phyloP scores from a whole-genome alignment of 805 yeast genomes.

The Myxozyma geophila region DNA sequence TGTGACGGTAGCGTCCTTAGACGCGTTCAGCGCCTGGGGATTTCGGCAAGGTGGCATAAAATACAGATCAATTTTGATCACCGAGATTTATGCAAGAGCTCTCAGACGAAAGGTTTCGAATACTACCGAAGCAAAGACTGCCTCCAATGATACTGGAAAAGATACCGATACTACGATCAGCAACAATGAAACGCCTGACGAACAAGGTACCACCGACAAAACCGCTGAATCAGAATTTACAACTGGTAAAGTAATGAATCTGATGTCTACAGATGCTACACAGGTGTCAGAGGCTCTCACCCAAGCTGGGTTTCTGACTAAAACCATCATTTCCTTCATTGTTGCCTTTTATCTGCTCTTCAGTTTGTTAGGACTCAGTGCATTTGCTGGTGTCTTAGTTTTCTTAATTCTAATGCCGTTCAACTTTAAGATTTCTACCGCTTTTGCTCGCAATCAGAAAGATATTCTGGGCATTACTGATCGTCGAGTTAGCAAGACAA shows the following conservation, averaged over 20 bases:
- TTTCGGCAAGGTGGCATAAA: constrained; percentile 93
- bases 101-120: constrained; percentile 63
- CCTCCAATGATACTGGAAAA: not conserved
- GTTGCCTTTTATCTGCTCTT: constrained; percentile 12
- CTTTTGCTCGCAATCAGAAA: constrained; percentile 68
- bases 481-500: constrained; percentile 84
- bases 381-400: constrained; percentile 16
- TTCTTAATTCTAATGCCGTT: constrained; percentile 55
- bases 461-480: constrained; percentile 80
- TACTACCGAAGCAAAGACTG: constrained; percentile 68
- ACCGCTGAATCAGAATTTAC: constrained; percentile 3
- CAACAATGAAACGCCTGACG: not conserved
- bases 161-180: not conserved
- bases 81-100: constrained; percentile 90
- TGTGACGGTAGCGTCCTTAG: constrained; percentile 53
- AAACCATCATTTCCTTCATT: constrained; percentile 5
- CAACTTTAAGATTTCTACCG: constrained; percentile 66
- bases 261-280: constrained; percentile 58
- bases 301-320: constrained; percentile 48
- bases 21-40: constrained; percentile 78
- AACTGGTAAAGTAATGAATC: constrained; percentile 49
- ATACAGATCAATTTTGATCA: constrained; percentile 83
- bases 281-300: constrained; percentile 12
- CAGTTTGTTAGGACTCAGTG: constrained; percentile 16
- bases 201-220: not conserved